Base-by-base conservation (phyloP, 805 yeast genomes). In the Cyberlindnera petersonii region DNA sequence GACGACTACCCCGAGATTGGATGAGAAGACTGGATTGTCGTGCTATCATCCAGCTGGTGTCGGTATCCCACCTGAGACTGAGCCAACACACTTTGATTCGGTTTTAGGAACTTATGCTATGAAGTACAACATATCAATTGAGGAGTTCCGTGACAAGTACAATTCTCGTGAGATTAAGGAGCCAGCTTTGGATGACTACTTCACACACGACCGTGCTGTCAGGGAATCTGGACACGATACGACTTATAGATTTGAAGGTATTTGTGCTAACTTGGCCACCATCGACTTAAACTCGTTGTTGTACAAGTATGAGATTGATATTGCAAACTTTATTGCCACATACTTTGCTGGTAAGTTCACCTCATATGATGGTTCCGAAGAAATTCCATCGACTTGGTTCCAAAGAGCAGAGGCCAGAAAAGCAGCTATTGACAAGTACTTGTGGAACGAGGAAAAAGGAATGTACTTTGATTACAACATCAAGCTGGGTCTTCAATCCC, bases 61-160 rank as follows among this genome's bases (percentile, higher is more conserved):
- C 20, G 97, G 98, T n/a, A 77, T 91, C 29, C 98, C 98, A 5
- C 97, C 97, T 6, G 98, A 91, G 59, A 89, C 97, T 1, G 98
- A 91, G 60, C 69, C 88, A 0, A 78, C 86, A 2, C 98, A 93
- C 65, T 91, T 91, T 56, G 75, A 77, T 48, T 71, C 82, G 3
- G 72, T 88, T 10, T 66, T 91, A 49, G 55, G 62, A 35, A 88
- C 91, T 3, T 86, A 74, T 55, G 79, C 83, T 26, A 63, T 72
- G 34, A 86, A 86, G 58, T 66, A 85, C 56, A 61, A 70, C 3
- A 55, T 79, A 8, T 39, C 77, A 0, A 59, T 81, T 35, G 81
- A 76, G 31, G 82, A 79, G 33, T 86, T 87, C 57, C 76, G 82
- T 46, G 62, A 71, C 31, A 68, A 71, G 53, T 93, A 91, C 65